Base-by-base conservation (phyloP, 2,329 filamentous ascomycete genomes). In the Colletotrichum sp. region DNA sequence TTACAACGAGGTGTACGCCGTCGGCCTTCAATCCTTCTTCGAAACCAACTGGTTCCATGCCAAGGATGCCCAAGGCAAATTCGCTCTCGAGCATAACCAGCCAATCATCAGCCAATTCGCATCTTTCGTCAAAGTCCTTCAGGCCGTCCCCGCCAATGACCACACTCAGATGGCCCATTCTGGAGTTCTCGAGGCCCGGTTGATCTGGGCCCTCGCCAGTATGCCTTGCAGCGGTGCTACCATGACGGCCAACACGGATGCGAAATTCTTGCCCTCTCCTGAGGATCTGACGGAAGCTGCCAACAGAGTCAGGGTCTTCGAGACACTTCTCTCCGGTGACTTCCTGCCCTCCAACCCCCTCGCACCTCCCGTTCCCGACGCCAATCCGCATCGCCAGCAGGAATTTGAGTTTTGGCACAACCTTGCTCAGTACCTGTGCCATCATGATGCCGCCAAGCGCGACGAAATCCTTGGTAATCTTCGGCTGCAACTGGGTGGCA, bases 381-480 rank as follows among this genome's bases (percentile, higher is more conserved):
- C 87, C 30, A 90, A 91, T 77, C 88, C 89, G 75, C 87, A 92
- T 71, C 88, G 89, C 72, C 86, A 88, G 39, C 89, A 93, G 36
- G 93, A 96, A 79, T 88, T 95, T 69, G 92, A 95, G 76, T 98
- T 98, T 84, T 98, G 96, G 96, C 92, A 93, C 81, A 90, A 91
- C 30, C 88, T 98, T 18, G 95, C 92, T 67, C 91, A 94, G 77
- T 95, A 95, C 81, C 88, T 95, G 32, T 66, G 75, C 22, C 82
- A 85, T 34, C 90, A 92, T 77, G 92, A 94, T 75, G 78, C 82
- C 81, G 74, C 86, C 85, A 74, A 91, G 89, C 91, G 95, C 44
- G 93, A 96, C 69, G 90, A 92, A 30, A 90, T 92, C 2, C 86
- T 98, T 34, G 84, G 84, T 6, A 89, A 89, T 68, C 91, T 95